Evolutionary conservation across 139 green algal species (phyloP).

Genomic region (Coelastrella sp.): DNA sequence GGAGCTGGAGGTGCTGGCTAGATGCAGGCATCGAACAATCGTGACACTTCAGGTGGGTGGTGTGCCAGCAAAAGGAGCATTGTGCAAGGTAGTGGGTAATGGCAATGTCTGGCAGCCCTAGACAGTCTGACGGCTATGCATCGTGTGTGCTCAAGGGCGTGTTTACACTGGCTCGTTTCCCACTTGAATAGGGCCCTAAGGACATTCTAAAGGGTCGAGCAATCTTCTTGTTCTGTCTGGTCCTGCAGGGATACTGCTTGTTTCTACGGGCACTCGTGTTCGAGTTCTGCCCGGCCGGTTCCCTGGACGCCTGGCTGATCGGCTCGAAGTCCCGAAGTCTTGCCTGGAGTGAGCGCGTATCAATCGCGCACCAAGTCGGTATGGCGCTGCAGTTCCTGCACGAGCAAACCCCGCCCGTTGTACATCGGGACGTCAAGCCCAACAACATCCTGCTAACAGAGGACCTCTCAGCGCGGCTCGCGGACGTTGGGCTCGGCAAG

Average conservation of each 20-base stretch:
- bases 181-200: no score
- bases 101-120: no score
- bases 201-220: no score
- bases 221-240: no score
- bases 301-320: not conserved
- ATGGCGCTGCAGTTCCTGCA: not conserved
- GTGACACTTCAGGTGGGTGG: not conserved
- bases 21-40: constrained; percentile 1
- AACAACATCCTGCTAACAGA: constrained; percentile 19
- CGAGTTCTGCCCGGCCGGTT: not conserved
- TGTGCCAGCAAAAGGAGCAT: no score
- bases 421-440: constrained; percentile 19
- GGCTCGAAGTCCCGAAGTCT: not conserved
- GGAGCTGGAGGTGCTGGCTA: constrained; percentile 21
- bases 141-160: no score
- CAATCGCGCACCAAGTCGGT: not conserved
- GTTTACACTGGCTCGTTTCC: no score
- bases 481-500: constrained; percentile 2
- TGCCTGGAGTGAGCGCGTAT: not conserved
- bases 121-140: no score
- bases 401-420: not conserved
- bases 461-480: constrained; percentile 4
- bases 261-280: constrained; percentile 4
- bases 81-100: no score
- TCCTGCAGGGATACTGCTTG: constrained; percentile 11